Evolutionary conservation across 1,284 basidiomycete species (phyloP), one percentile per base, ranked within the genome.

Genomic region (Coriolopsis trogii): DNA sequence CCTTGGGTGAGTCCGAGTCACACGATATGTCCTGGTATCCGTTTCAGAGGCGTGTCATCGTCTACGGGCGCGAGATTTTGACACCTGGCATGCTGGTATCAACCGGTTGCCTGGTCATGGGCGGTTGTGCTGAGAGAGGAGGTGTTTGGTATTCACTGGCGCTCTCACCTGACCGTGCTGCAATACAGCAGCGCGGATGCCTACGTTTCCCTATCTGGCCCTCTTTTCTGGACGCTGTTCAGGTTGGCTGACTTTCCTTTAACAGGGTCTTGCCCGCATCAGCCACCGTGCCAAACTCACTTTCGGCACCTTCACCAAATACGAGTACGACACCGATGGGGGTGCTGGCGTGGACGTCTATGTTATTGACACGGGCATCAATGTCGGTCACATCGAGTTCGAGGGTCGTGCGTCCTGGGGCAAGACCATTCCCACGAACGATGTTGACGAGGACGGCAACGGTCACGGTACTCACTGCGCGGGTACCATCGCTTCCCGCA

Each of bases 241-340:
- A 10, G 46, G 20, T 23, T 43, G 16, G 40, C 34, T 24, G 30
- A 42, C 36, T 30, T 56, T 37, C 13, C 15, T 44, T 48, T 25
- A 6, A 43, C 46, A 93, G 92, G 94, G 97, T 69, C 87, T 99
- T 34, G 95, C 96, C 41, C 91, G 97, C 53, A 85, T 99, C 67
- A 95, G 93, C 60, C 97, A 99, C 75, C 87, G 94, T 49, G 63
- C 78, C 20, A 83, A 74, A 65, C 85, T 99, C 23, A 76, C 77
- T 23, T 87, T 99, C 60, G 74, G 82, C 50, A 98, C 93, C 24
- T 98, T 98, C 78, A 87, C 79, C 62, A 85, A 84, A 71, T 99
- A 98, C 73, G 75, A 85, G 50, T 94, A 91, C 70, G 80, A 94
- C 55, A 28, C 70, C 2, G 52, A 78, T 7, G 94, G 88, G 38